Base-by-base conservation (phyloP, 2,329 filamentous ascomycete species). In the Aspergillus candidus region DNA sequence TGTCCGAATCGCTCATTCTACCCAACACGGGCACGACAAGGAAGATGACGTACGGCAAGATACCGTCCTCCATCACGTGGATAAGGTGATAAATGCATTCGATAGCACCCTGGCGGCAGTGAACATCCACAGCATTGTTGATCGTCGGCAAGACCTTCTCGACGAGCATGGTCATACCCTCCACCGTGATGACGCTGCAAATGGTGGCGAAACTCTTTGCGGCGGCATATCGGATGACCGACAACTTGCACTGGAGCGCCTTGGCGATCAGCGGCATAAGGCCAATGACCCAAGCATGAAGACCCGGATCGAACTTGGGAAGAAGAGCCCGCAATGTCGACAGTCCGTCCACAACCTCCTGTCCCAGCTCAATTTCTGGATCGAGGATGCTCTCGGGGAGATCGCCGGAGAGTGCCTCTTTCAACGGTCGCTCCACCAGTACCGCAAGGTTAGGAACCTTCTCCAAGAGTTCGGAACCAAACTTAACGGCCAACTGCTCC, bases 21-120 rank as follows among this genome's bases (percentile, higher is more conserved):
- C 93, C 93, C 40, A 98, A 77, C 4, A 98, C 93, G 11, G 93
- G 93, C 11, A 97, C 94, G 47, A 98, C 94, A 53, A 98, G 80
- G 80, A 98, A 98, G 58, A 98, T 96, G 51, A 98, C 93, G 60
- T 98, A 98, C 3, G 94, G 93, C 27, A 98, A 71, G 45, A 98
- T 98, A 32, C 81, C 79, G 62, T 97, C 93, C 50, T 94, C 93
- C 93, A 98, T 98, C 40, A 96, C 90, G 48, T 94, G 88, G 52
- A 98, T 98, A 47, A 98, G 74, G 67, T 98, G 93, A 63, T 98
- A 98, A 47, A 98, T 86, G 56, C 83, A 88, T 68, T 98, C 93
- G 45, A 94, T 93, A 5, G 88, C 89, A 50, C 93, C 93, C 71
- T 98, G 93, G 32, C 93, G 84, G 69, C 84, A 86, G 60, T 88